Evolutionary conservation across 331 rosid genomes (phyloP), one percentile per base, ranked within the genome.

Genomic region (Quercus tomentella): DNA sequence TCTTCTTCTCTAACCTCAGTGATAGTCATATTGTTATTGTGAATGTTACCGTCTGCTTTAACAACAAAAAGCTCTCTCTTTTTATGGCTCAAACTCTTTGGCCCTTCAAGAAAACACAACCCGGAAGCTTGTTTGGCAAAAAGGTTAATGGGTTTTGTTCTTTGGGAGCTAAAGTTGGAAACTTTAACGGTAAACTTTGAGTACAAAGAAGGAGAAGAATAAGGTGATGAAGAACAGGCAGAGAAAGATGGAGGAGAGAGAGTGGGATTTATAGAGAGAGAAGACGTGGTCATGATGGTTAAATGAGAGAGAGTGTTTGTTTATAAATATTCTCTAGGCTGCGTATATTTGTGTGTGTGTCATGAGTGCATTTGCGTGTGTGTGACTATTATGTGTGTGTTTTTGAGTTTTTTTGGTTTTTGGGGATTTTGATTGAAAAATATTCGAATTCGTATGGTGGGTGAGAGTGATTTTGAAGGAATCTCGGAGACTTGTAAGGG

Each of bases 191-290:
- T 79, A 31, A 23, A 4, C 1, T 35, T 75, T 62, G 79, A 33
- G 73, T 5, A 66, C 11, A 82, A 52, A 37, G 51, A 7, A 18
- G 72, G 37, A 43, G 55, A 79, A 28, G 77, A 76, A 70, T 76
- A 54, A 51, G 79, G 61, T 31, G 78, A 57, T 16, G 75, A 54
- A 75, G 82, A 23, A 56, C 85, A n/a, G 56, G 89, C 69, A 69
- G 89, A 84, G 57, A 76, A 74, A 63, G 87, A 76, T 25, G 86
- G 86, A 84, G 84, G 97, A 65, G 96, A 89, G 88, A 88, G 88
- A 82, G 88, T 45, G 75, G 89, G 90, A 89, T 86, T 87, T 93
- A 90, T 83, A 88, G 88, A 87, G 84, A 90, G 84, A 82, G 89
- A 81, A 56, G 83, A 14, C 56, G 74, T 43, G 86, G 61, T 74